Evolutionary conservation across 1,284 basidiomycete species (phyloP).

Genomic region (Naganishia liquefaciens): DNA sequence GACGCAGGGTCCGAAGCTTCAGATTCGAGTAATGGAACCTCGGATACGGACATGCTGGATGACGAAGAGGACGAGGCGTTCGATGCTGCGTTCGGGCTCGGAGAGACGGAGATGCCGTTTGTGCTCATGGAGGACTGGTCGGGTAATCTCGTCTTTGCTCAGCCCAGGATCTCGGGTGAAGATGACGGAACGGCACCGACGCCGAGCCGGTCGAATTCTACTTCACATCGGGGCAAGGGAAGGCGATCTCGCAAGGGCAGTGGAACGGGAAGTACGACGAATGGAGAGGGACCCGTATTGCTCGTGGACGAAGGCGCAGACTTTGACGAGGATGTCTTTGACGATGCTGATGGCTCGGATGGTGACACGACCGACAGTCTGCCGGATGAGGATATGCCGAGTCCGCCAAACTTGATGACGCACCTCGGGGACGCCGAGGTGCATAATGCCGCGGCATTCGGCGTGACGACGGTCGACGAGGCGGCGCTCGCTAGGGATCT

Average conservation of each 20-base stretch:
- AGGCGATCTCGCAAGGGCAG: slow-evolving; percentile 28
- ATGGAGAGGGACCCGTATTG: slow-evolving; percentile 31
- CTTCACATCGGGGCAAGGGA: slow-evolving; percentile 28
- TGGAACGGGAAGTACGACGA: slow-evolving; percentile 28
- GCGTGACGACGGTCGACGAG: slow-evolving; percentile 35
- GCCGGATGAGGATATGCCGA: slow-evolving; percentile 36
- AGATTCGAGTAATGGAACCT: slow-evolving; percentile 25
- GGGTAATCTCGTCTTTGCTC: slow-evolving; percentile 34
- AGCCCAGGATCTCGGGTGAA: slow-evolving; percentile 57
- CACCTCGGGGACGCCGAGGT: slow-evolving; percentile 28
- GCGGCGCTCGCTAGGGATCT: slow-evolving; percentile 34
- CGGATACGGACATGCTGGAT: slow-evolving; percentile 25
- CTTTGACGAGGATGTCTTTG: slow-evolving; percentile 20
- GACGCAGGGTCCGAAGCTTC: slow-evolving; percentile 25
- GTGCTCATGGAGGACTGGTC: slow-evolving; percentile 37
- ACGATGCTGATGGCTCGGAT: slow-evolving; percentile 28
- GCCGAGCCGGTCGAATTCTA: slow-evolving; percentile 55
- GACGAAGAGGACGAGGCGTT: slow-evolving; percentile 30
- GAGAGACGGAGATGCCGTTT: slow-evolving; percentile 27
- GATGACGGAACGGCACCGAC: slow-evolving; percentile 66
- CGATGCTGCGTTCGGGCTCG: slow-evolving; percentile 30
- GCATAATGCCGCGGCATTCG: slow-evolving; percentile 34
- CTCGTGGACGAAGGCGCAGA: slow-evolving; percentile 33
- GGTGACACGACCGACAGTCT: slow-evolving; percentile 35
- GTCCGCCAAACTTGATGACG: slow-evolving; percentile 31